Evolutionary conservation across 2,329 filamentous ascomycete genomes (phyloP), one percentile per base, ranked within the genome.

Genomic region (Aspergillus bombycis): DNA sequence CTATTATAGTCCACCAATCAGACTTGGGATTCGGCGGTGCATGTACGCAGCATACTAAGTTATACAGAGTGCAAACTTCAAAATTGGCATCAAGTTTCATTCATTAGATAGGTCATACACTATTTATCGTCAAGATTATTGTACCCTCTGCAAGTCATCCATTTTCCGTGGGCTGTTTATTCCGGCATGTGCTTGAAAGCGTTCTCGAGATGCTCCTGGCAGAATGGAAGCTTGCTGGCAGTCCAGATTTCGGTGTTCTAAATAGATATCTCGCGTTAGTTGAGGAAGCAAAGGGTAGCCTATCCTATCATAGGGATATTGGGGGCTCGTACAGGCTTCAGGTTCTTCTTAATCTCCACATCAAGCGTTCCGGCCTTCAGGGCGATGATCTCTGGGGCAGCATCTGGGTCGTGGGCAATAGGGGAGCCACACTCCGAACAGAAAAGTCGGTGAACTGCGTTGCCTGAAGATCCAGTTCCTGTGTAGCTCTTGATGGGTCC

Each of bases 371-470:
- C 88, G 38, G 83, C 88, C 85, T 91, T 91, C 74, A 90, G 78
- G 65, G 88, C 88, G 70, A 90, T 90, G 78, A 91, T 90, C 67
- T 85, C 83, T 41, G 88, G 88, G n/a, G 88, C 87, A n/a, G 85
- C 85, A 63, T 90, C 88, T 30, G 88, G 88, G 77, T 90, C 88
- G 77, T 91, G 88, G 64, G 88, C 88, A 70, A 91, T 89, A 65
- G 88, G 88, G 19, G 86, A 89, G 67, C 88, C 88, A 78, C 88
- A 91, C 73, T 90, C 87, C 67, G 82, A 80, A 83, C 88, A 91
- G 83, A 91, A 91, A 77, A 89, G 81, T 68, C 88, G 88, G 82
- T 89, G 87, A 66, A 90, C 88, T 62, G 80, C 77, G 58, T 89
- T 84, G 74, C 88, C 88, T 0, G 87, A 89, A 64, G 79, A 81